phyloP scores from a whole-genome alignment of 2,329 filamentous ascomycete species.

The Akanthomyces lecanii region DNA sequence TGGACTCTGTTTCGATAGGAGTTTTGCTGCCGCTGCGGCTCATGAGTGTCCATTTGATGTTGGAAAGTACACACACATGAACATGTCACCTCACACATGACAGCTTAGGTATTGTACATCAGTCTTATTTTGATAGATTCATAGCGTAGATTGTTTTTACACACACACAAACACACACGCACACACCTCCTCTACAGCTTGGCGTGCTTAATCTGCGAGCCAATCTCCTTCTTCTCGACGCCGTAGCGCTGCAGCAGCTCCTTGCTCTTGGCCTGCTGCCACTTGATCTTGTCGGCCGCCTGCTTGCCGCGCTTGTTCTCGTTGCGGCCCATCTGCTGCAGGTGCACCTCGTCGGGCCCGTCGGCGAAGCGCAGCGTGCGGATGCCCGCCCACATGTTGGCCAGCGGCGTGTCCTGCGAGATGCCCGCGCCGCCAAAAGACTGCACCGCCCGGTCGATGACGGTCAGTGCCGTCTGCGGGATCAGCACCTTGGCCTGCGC shows the following conservation, averaged over 20 bases:
- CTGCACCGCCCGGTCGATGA: slow-evolving; percentile 94
- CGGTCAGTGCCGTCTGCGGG: slow-evolving; percentile 72
- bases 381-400: slow-evolving; percentile 74
- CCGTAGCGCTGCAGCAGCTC: slow-evolving; percentile 60
- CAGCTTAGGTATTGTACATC: too few relatives aligned
- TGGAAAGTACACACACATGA: background rate
- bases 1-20: too few relatives aligned
- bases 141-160: background rate
- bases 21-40: too few relatives aligned
- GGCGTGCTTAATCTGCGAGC: slow-evolving; percentile 46
- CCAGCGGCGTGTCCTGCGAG: slow-evolving; percentile 89
- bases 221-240: slow-evolving; percentile 44
- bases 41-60: too few relatives aligned
- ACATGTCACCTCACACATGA: too few relatives aligned
- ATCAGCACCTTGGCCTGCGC: slow-evolving; percentile 92
- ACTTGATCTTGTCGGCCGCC: slow-evolving; percentile 57
- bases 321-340: slow-evolving; percentile 74
- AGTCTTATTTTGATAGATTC: background rate
- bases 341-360: slow-evolving; percentile 93
- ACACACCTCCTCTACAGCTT: slow-evolving; percentile 36
- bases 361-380: slow-evolving; percentile 83
- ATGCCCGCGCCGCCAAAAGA: slow-evolving; percentile 87
- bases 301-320: slow-evolving; percentile 68
- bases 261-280: slow-evolving; percentile 61
- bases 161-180: background rate